Percentiles rank a stretch among this genome's conserved stretches.
phyloP scores from a whole-genome alignment of 176 grass and related monocot genomes.

The Typha latifolia region DNA sequence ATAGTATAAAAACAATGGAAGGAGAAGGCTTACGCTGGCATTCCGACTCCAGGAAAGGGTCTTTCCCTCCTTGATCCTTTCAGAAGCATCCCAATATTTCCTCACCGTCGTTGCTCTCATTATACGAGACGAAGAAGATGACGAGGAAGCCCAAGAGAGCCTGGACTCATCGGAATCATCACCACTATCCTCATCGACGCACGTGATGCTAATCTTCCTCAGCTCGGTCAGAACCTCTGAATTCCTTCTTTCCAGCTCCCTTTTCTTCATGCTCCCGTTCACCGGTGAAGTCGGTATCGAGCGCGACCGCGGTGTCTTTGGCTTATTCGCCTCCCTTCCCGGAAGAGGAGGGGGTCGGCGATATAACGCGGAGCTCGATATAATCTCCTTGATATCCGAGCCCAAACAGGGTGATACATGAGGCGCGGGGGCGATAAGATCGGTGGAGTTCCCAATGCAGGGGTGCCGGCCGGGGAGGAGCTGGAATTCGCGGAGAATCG shows the following conservation, averaged over 20 bases:
- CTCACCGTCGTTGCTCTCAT: slow-evolving; percentile 15
- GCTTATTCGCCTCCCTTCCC: slow-evolving; percentile 25
- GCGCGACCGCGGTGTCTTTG: slow-evolving; percentile 23
- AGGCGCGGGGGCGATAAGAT: slow-evolving; percentile 17
- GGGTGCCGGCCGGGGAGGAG: slow-evolving; percentile 44
- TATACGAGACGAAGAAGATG: slow-evolving; percentile 15
- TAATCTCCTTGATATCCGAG: slow-evolving; percentile 49
- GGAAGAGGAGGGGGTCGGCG: slow-evolving; percentile 7
- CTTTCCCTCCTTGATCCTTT: slow-evolving; percentile 34
- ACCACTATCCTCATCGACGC: slow-evolving; percentile 32
- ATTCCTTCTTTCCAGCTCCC: slow-evolving; percentile 15
- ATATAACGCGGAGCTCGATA: slow-evolving; percentile 9
- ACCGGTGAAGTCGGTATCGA: slow-evolving; percentile 17
- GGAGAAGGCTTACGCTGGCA: slow-evolving; percentile 36
- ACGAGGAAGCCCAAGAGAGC: slow-evolving; percentile 30
- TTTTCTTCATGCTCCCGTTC: slow-evolving; percentile 16
- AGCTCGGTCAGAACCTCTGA: slow-evolving; percentile 33
- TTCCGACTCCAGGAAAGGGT: slow-evolving; percentile 30
- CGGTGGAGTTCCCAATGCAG: slow-evolving; percentile 39
- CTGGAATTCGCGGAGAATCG: slow-evolving; percentile 54
- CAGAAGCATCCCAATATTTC: slow-evolving; percentile 61
- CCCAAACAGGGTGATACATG: neutral
- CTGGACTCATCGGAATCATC: slow-evolving; percentile 59
- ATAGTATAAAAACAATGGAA: neutral
- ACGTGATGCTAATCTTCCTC: slow-evolving; percentile 37